Conservation (phyloP, 345 rosid genomes). For the Ceriops tagal region DNA sequence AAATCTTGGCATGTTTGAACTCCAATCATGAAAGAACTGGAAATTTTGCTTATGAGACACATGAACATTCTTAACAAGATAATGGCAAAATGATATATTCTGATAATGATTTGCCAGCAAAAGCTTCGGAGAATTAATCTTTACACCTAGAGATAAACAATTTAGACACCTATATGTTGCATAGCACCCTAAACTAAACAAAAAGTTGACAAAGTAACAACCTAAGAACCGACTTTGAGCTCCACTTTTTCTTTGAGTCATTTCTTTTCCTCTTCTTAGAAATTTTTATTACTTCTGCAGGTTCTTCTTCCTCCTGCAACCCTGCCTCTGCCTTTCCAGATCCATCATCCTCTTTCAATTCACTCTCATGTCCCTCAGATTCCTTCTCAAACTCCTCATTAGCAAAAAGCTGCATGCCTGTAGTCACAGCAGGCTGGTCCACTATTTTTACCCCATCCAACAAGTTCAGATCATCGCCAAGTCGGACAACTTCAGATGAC, state of each 20-base stretch:
- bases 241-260: slow-evolving; percentile 46
- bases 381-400: slow-evolving; percentile 70
- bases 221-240: slow-evolving; percentile 37
- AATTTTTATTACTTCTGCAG: slow-evolving; percentile 30
- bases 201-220: no score
- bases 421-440: slow-evolving; percentile 32
- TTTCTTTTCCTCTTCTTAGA: slow-evolving; percentile 86
- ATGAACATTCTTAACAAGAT: no score
- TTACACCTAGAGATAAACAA: no score
- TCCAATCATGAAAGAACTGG: no score
- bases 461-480: slow-evolving; percentile 28
- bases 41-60: no score
- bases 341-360: slow-evolving; percentile 48
- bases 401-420: slow-evolving; percentile 47
- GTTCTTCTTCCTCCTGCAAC: slow-evolving; percentile 28
- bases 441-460: slow-evolving; percentile 34
- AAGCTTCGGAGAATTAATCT: no score
- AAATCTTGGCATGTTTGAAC: no score
- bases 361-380: slow-evolving; percentile 58
- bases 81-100: no score
- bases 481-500: slow-evolving; percentile 25
- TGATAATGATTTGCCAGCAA: no score
- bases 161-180: no score
- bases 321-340: slow-evolving; percentile 19
- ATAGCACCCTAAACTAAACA: no score